phyloP scores from a whole-genome alignment of 176 grass and related monocot genomes.

The Aegilops umbellulata region DNA sequence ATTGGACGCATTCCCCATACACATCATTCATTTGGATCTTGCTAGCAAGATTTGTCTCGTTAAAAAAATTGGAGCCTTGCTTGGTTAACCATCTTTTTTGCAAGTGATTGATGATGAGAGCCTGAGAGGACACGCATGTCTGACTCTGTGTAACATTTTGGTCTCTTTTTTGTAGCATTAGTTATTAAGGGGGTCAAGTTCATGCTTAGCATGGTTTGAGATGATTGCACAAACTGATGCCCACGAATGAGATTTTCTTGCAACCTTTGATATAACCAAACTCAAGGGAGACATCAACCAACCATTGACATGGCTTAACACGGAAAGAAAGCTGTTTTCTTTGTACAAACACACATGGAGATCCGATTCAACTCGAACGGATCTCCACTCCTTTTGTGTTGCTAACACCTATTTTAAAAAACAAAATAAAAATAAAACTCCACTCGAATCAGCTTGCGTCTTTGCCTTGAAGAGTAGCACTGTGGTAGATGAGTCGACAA shows the following conservation, averaged over 20 bases:
- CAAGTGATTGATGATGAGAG: not conserved
- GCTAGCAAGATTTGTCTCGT: not conserved
- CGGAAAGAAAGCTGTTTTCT: slow-evolving; percentile 19
- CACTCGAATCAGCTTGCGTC: not conserved
- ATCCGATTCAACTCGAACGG: slow-evolving; percentile 35
- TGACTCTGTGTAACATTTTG: not conserved
- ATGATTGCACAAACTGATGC: not conserved
- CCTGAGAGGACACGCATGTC: not conserved
- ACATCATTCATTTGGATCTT: slow-evolving; percentile 16
- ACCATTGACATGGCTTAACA: slow-evolving; percentile 34
- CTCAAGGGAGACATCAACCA: not conserved
- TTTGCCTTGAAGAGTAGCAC: slow-evolving; percentile 2
- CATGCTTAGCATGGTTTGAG: not conserved
- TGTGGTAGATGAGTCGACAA: not conserved
- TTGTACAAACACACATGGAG: slow-evolving; percentile 66
- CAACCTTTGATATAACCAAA: slow-evolving; percentile 21
- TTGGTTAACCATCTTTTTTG: not conserved
- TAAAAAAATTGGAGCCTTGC: not conserved
- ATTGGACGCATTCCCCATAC: not conserved
- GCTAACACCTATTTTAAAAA: slow-evolving; percentile 26
- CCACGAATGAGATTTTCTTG: not conserved
- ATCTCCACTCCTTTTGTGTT: slow-evolving; percentile 40
- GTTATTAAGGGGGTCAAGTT: not conserved
- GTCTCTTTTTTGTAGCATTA: not conserved
- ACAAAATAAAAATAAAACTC: not conserved